Evolutionary conservation across 2,329 filamentous ascomycete species (phyloP).

Genomic region (Exophiala aquamarina): DNA sequence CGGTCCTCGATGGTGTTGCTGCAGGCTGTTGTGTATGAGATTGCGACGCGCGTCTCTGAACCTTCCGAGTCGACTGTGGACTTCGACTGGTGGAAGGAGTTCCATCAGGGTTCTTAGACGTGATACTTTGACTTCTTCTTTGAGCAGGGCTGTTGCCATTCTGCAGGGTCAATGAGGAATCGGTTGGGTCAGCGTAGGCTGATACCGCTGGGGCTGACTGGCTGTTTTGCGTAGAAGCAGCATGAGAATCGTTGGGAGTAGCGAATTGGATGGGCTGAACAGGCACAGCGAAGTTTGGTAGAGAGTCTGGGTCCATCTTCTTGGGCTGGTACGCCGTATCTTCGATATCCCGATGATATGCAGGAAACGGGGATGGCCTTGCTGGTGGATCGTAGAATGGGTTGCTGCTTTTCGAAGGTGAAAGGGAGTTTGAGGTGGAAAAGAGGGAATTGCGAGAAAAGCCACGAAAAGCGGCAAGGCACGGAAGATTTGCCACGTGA

Average conservation of each 20-base stretch:
- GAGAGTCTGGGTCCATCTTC: constrained; percentile 16
- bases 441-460: neutral
- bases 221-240: constrained; percentile 8
- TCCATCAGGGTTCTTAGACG: constrained; percentile 1
- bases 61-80: constrained; percentile 16
- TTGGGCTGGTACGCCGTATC: neutral
- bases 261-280: constrained; percentile 19
- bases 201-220: constrained; percentile 13
- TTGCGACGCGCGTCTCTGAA: constrained; percentile 14
- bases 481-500: neutral
- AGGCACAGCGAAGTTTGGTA: constrained; percentile 16
- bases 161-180: neutral
- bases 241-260: constrained; percentile 8
- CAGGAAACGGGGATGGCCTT: constrained; percentile 1
- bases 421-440: neutral
- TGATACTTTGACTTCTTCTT: constrained; percentile 8
- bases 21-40: neutral
- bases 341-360: neutral
- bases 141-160: neutral
- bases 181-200: constrained; percentile 17
- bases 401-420: constrained; percentile 9
- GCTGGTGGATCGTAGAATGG: neutral
- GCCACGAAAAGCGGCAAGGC: neutral
- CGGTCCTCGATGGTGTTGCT: constrained; percentile 11
- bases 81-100: constrained; percentile 5